Base-by-base conservation (phyloP, 495 filamentous ascomycete species). In the Amphirosellinia nigrospora region DNA sequence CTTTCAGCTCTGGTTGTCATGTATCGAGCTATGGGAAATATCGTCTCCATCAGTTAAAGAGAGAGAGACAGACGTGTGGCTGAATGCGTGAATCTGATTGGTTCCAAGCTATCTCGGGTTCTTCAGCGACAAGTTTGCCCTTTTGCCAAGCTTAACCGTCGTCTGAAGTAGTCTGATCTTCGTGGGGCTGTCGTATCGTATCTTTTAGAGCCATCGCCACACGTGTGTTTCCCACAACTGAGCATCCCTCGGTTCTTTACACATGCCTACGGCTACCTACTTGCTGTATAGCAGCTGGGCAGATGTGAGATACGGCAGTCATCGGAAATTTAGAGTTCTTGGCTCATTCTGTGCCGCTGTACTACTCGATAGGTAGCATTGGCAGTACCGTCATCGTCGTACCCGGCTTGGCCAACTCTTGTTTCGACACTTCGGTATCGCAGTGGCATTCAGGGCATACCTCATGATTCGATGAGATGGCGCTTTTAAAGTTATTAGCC, bases 351-450 rank as follows among this genome's bases (percentile, higher is more conserved):
- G 3, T 50, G 15, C 45, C 63, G 28, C 53, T 53, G 26, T 21
- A 28, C 50, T 58, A 68, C 38, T 45, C 64, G 68, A 43, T 32
- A 62, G 68, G 72, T 63, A 66, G 68, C 66, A 68, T 52, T 67
- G 61, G 55, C 60, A 43, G 48, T 55, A 34, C 58, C 63, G 52
- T 58, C 38, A 67, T 62, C 30, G 62, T 46, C 60, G 63, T 50
- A 69, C 70, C 68, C 28, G 23, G 64, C 74, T 74, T 76, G 68
- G 74, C 71, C 63, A 72, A 76, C 58, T 70, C 72, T 74, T 74
- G 43, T 74, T 74, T 76, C 30, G 43, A 72, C 66, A n/a, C 41
- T 38, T 60, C 21, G 39, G 58, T 60, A 70, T 72, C 69, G 66
- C 69, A 43, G 71, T 67, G 58, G 61, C 46, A 26, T 23, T 11